Conservation (phyloP, 2,329 filamentous ascomycete genomes). For the Scedosporium boydii region DNA sequence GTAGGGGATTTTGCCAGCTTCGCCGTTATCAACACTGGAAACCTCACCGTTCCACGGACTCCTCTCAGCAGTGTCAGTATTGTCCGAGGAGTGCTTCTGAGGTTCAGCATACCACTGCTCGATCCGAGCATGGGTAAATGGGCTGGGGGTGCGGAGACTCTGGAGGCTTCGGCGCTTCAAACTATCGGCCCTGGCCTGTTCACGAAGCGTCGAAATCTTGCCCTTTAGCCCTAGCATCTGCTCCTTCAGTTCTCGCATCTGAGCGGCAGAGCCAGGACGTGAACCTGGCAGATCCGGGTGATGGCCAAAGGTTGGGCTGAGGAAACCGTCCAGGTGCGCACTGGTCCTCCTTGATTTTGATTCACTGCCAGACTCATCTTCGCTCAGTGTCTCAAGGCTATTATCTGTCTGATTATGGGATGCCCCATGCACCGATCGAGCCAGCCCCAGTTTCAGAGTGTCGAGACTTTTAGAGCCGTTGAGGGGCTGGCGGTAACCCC, state of each 20-base stretch:
- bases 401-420: conserved; percentile 31
- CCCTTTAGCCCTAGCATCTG: conserved; percentile 81
- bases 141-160: conserved; percentile 65
- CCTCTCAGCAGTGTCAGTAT: conserved; percentile 8
- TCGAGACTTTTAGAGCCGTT: conserved; percentile 34
- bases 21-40: conserved; percentile 17
- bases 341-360: conserved; percentile 20
- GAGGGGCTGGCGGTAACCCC: conserved; percentile 44
- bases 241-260: conserved; percentile 65
- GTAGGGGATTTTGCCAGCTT: conserved; percentile 1
- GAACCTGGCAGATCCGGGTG: conserved; percentile 40
- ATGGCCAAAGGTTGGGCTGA: conserved; percentile 35
- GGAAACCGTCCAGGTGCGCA: conserved; percentile 21
- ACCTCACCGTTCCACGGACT: conserved; percentile 21
- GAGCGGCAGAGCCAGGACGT: conserved; percentile 62
- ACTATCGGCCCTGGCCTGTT: conserved; percentile 70
- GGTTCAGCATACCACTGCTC: conserved; percentile 42
- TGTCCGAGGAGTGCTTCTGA: conserved; percentile 13
- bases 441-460: conserved; percentile 15
- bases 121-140: conserved; percentile 60
- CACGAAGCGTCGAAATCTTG: conserved; percentile 70
- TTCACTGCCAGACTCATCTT: conserved; percentile 33
- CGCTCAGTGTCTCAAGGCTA: conserved; percentile 42
- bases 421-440: conserved; percentile 23
- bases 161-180: conserved; percentile 69